Base-by-base conservation (phyloP, 345 rosid species). In the Erodium maritimum region DNA sequence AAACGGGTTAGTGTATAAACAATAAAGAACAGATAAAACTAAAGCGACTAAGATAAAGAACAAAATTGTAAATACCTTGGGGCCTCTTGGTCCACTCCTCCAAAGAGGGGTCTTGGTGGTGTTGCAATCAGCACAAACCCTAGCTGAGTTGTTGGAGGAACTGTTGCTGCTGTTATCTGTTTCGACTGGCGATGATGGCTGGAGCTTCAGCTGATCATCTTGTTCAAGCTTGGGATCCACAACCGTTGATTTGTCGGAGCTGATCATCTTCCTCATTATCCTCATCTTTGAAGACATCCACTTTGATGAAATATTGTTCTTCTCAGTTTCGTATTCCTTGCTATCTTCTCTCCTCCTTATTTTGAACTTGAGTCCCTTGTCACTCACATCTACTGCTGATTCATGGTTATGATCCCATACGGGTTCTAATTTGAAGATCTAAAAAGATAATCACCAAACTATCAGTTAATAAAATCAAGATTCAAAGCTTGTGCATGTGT, bases 61-160 rank as follows among this genome's bases (percentile, higher is more conserved):
- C n/a, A n/a, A n/a, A n/a, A n/a, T n/a, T 56, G 21, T n/a, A 17
- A 55, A 50, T 79, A 90, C 97, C 97, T 87, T 90, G 42, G 97
- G 97, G 56, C 97, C 97, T 70, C 81, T 72, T 1, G 95, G 95
- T 21, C 95, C 97, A 57, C 97, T 87, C 69, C 97, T 80, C 97
- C 97, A 90, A 62, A 90, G 90, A 68, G 97, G 97, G 66, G 97
- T 90, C 67, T 90, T 90, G 13, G 97, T 83, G 9, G 97, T 87
- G 83, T 81, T 85, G 64, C 97, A 90, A 60, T 90, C 93, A 64
- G 95, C 61, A 71, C 97, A 90, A 77, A 79, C 86, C 90, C 88
- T 77, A 78, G 76, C 61, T 46, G 48, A 29, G 67, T 22, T 72
- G 33, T 17, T 63, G 24, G 62, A 64, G 55, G 59, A 61, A 59